Conservation (phyloP, 2,329 filamentous ascomycete genomes). For the Teratosphaeria pseudoeucalypti region DNA sequence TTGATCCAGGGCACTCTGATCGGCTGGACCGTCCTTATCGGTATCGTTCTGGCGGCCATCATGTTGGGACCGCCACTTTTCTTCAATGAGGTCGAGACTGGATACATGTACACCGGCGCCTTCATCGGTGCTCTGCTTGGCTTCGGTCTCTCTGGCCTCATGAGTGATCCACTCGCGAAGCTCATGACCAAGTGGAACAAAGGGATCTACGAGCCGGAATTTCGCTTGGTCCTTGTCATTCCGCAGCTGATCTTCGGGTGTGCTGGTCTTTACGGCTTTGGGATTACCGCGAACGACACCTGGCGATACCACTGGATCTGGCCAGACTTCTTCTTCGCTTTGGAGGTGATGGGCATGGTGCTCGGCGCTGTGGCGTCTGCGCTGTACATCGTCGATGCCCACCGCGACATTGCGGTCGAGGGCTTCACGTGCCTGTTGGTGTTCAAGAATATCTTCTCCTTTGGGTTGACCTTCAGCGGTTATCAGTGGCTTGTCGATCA, state of each 20-base stretch:
- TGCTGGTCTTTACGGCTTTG: constrained; percentile 76
- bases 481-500: constrained; percentile 66
- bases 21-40: constrained; percentile 91
- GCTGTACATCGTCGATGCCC: constrained; percentile 85
- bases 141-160: constrained; percentile 60
- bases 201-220: constrained; percentile 85
- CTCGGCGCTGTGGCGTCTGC: constrained; percentile 78
- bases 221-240: constrained; percentile 70
- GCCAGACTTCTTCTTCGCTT: constrained; percentile 70
- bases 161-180: constrained; percentile 64
- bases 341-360: constrained; percentile 84
- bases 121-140: constrained; percentile 75
- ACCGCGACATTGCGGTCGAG: constrained; percentile 76
- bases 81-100: constrained; percentile 70
- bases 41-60: constrained; percentile 69
- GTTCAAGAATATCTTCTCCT: constrained; percentile 93
- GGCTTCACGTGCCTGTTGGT: constrained; percentile 82
- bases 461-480: constrained; percentile 70
- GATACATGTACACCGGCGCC: constrained; percentile 77
- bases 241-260: constrained; percentile 71
- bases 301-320: constrained; percentile 58
- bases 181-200: constrained; percentile 62
- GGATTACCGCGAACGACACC: constrained; percentile 55
- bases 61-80: constrained; percentile 72
- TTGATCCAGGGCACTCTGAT: constrained; percentile 84